phyloP scores from a whole-genome alignment of 768 basidiomycete species.

The Amanita phalloides region DNA sequence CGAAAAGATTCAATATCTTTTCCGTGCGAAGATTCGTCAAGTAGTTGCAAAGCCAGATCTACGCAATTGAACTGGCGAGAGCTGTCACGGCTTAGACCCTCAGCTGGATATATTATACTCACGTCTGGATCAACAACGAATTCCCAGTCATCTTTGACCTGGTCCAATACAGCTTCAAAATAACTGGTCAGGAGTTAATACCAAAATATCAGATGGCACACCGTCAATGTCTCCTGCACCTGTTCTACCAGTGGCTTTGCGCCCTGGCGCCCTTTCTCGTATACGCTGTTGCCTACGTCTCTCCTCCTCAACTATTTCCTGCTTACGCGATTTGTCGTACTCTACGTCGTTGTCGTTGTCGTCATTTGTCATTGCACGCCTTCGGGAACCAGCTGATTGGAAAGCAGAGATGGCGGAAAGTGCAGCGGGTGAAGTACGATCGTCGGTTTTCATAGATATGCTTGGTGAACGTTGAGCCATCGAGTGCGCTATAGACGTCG shows the following conservation, averaged over 20 bases:
- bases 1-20: conserved; percentile 74
- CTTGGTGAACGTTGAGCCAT: conserved; percentile 22
- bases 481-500: conserved; percentile 1
- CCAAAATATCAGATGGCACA: conserved; percentile 19
- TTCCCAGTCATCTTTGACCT: conserved; percentile 86
- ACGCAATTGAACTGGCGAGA: conserved; percentile 78
- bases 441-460: conserved; percentile 20
- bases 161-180: conserved; percentile 67
- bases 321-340: conserved; percentile 45
- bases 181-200: not conserved
- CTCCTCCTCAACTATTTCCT: conserved; percentile 49
- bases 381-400: conserved; percentile 49
- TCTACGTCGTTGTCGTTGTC: conserved; percentile 46
- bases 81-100: conserved; percentile 6
- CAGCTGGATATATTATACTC: conserved; percentile 15
- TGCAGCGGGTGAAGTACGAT: conserved; percentile 32
- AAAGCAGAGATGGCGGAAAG: conserved; percentile 62
- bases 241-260: conserved; percentile 38
- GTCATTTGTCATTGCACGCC: conserved; percentile 41
- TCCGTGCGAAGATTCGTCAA: conserved; percentile 65
- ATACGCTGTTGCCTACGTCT: conserved; percentile 59
- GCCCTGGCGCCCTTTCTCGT: conserved; percentile 54
- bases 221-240: conserved; percentile 81
- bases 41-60: conserved; percentile 80
- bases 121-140: conserved; percentile 78